These are phyloP conservation scores for Phaeoacremonium minimum DNA, from an alignment of 2,329 filamentous ascomycete species.

Conservation along the genomic window DNA sequence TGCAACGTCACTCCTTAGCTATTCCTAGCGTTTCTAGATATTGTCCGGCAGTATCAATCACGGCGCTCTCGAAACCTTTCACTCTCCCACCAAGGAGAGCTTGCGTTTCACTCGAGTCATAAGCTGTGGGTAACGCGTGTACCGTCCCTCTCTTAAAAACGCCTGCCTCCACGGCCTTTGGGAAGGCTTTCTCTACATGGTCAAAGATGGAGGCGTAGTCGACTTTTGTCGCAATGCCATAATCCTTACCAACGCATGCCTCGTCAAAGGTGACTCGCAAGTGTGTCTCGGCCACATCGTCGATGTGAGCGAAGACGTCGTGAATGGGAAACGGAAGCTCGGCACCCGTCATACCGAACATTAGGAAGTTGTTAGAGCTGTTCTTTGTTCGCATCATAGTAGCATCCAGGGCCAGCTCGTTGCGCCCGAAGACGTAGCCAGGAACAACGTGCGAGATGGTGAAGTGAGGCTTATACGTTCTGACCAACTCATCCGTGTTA, in stretches of 20 bases:
- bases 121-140: conserved; percentile 4
- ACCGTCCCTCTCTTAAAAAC: conserved; percentile 16
- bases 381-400: conserved; percentile 15
- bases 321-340: conserved; percentile 11
- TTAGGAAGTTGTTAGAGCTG: conserved; percentile 20
- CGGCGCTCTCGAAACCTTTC: no score
- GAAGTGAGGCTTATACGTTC: conserved; percentile 15
- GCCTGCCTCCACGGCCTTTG: conserved; percentile 15
- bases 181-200: conserved; percentile 14
- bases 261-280: conserved; percentile 14
- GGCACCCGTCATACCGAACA: conserved; percentile 13
- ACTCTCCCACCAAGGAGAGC: no score
- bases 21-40: no score
- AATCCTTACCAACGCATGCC: conserved; percentile 7
- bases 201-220: conserved; percentile 15
- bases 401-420: conserved; percentile 17
- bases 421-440: conserved; percentile 20
- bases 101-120: no score
- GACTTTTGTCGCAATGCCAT: conserved; percentile 13
- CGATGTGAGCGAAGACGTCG: conserved; percentile 12
- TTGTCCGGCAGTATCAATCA: no score
- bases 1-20: no score
- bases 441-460: conserved; percentile 18
- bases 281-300: conserved; percentile 16
- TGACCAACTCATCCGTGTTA: conserved; percentile 16